Evolutionary conservation across 1,139 yeast genomes (phyloP).

Genomic region (Pichia sp.): DNA sequence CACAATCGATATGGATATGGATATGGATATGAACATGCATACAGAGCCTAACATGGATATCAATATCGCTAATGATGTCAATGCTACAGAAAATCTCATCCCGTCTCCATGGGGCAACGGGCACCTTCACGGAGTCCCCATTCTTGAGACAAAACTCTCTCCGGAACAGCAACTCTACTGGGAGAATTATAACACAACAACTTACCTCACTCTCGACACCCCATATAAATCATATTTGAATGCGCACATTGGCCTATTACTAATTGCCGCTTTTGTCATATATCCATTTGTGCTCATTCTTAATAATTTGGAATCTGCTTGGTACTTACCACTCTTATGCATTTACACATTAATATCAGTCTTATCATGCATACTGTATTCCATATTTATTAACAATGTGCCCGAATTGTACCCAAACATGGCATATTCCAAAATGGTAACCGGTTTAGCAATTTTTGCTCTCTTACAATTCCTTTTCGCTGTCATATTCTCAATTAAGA

Average conservation of each 20-base stretch:
- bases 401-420: conserved; percentile 71
- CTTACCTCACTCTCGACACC: conserved; percentile 55
- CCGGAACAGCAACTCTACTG: conserved; percentile 73
- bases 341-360: conserved; percentile 41
- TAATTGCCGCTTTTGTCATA: conserved; percentile 42
- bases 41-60: neutral
- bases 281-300: conserved; percentile 70
- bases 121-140: conserved; percentile 70
- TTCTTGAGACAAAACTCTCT: conserved; percentile 57
- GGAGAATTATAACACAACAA: conserved; percentile 76
- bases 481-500: conserved; percentile 31
- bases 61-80: neutral
- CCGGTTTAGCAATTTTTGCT: conserved; percentile 48
- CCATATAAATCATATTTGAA: conserved; percentile 46
- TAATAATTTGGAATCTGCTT: conserved; percentile 48
- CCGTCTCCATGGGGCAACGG: conserved; percentile 45
- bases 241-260: conserved; percentile 46
- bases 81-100: conserved; percentile 4
- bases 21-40: conserved; percentile 8
- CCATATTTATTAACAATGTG: conserved; percentile 53
- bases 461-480: conserved; percentile 51
- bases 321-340: conserved; percentile 53
- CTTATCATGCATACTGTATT: conserved; percentile 50
- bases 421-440: conserved; percentile 61
- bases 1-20: no score